Evolutionary conservation across 164 flowering plant species (phyloP), one percentile per base, ranked within the genome.

Genomic region (Brasenia schreberi): DNA sequence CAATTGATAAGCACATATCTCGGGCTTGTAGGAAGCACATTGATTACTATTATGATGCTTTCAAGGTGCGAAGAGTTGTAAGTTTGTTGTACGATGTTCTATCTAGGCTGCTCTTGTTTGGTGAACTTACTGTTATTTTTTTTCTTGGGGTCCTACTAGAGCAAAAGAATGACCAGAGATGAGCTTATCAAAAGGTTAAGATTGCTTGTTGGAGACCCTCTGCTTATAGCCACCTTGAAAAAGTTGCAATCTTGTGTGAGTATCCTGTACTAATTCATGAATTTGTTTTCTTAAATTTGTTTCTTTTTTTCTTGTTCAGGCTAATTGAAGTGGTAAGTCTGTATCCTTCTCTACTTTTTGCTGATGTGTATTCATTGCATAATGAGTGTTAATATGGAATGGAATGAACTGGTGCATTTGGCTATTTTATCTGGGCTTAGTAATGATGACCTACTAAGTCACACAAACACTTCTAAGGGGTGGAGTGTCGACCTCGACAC

Each of bases 1-100:
- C 59, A 4, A 81, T 89, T 33, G 76, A 82, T 12, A 84, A 75
- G 70, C 64, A 72, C 56, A 67, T 87, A 19, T 79, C 83, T 62
- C 63, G 76, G 23, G 59, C 74, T 12, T 63, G 19, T 6, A 66
- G 42, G 49, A 62, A 53, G 10, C 23, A n/a, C 43, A 39, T 71
- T 7, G 58, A 62, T 62, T 10, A 7, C 42, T 44, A 71, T 62
- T 71, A 66, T 63, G 19, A 62, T 63, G 66, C 18, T 33, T 66
- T 71, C 61, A 67, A 66, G 73, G 73, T 71, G 61, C 43, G 16
- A 61, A 61, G 18, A 43, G 63, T 59, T 14, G 7, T 61, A 42
- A 7, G 17, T 2, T 64, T 62, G 42, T 33, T 19, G 42, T 4
- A 49, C 27, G 44, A 44, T 65, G 2, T 4, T 33, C 4, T 49